Conservation (phyloP, 495 filamentous ascomycete species). For the Tuber umbilicatum region DNA sequence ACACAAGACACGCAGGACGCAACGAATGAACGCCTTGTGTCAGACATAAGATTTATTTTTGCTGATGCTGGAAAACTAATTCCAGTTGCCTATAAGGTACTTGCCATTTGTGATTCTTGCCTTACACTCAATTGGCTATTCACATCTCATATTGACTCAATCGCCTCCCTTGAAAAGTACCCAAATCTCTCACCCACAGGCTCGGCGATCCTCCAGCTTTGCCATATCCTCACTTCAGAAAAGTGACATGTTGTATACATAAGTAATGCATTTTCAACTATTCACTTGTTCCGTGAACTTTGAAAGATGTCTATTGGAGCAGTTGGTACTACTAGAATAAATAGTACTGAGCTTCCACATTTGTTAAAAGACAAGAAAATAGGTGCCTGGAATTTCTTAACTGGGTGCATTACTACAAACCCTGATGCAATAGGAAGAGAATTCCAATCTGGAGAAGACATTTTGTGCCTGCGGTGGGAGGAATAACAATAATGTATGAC, state of each 20-base stretch:
- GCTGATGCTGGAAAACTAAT: constrained; percentile 17
- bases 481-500: neutral
- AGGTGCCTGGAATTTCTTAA: neutral
- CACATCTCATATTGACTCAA: neutral
- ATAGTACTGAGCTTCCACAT: neutral
- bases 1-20: too few relatives aligned
- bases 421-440: neutral
- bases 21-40: too few relatives aligned
- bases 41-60: too few relatives aligned
- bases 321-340: neutral
- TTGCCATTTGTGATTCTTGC: neutral
- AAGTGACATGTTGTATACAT: neutral
- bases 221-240: neutral
- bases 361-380: neutral
- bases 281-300: constrained; percentile 6
- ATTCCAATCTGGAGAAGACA: neutral
- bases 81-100: constrained; percentile 16
- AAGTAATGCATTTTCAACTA: constrained; percentile 17
- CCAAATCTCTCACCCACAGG: neutral
- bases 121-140: neutral
- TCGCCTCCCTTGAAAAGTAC: neutral
- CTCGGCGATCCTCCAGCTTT: neutral
- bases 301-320: neutral
- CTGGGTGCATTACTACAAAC: neutral
- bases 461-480: neutral